phyloP scores from a whole-genome alignment of 768 basidiomycete genomes.

The Boletus fagicola region DNA sequence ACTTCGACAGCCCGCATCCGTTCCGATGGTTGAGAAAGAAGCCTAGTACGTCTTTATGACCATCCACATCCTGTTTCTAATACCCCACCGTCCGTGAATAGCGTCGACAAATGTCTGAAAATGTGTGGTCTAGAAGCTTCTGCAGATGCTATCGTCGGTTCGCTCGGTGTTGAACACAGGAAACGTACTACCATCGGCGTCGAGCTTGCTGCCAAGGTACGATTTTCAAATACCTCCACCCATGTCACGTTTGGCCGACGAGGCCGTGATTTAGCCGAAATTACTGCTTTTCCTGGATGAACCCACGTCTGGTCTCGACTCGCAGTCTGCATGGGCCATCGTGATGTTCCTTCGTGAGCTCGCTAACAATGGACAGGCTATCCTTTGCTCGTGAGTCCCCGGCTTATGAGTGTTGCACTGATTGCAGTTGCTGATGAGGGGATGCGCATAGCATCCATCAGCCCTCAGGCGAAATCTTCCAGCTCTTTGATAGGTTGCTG shows the following conservation, averaged over 20 bases:
- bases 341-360: constrained; percentile 49
- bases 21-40: constrained; percentile 69
- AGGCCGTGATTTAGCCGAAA: constrained; percentile 31
- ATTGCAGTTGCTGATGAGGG: not conserved
- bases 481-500: constrained; percentile 50
- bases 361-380: constrained; percentile 53
- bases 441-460: constrained; percentile 19
- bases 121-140: constrained; percentile 64
- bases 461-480: constrained; percentile 52
- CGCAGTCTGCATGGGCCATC: constrained; percentile 52
- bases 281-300: constrained; percentile 59
- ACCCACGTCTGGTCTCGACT: constrained; percentile 56
- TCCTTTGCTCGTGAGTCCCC: constrained; percentile 50
- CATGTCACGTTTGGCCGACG: not conserved
- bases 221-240: not conserved
- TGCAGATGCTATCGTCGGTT: constrained; percentile 65
- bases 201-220: constrained; percentile 55
- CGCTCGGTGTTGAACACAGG: constrained; percentile 46
- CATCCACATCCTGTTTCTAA: not conserved
- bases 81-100: constrained; percentile 9
- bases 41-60: constrained; percentile 55
- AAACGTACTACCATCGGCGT: constrained; percentile 62
- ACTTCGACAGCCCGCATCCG: constrained; percentile 68
- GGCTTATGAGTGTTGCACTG: not conserved
- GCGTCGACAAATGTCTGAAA: constrained; percentile 55